Evolutionary conservation across 345 rosid species (phyloP), one percentile per base, ranked within the genome.

Genomic region (Zanthoxylum bungeanum): DNA sequence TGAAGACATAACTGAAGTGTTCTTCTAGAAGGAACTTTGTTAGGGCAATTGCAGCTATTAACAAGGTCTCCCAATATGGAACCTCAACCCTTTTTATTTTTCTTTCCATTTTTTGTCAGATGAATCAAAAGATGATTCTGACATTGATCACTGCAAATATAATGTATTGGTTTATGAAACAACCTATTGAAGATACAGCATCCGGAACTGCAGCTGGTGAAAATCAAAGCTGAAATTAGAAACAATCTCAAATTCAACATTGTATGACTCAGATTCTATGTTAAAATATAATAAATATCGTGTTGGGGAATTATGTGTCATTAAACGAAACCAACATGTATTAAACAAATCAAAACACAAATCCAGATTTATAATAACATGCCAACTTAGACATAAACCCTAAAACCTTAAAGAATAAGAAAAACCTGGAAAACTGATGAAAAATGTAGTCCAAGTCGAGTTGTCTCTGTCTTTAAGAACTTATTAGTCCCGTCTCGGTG

Each of bases 51-150:
- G 49, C 42, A 12, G 60, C n/a, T n/a, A n/a, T 51, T 17, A 34
- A 19, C 5, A 9, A 11, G 46, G 12, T 40, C 25, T 46, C 42
- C 46, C 19, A 25, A 39, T 62, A 9, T 62, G n/a, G 39, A 46
- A 37, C 27, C 34, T 33, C 16, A 19, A 34, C n/a, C n/a, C n/a
- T 47, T 27, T 37, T 31, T 2, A 21, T 17, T 27, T 24, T 7
- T 11, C 16, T 34, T 22, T 28, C 49, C 3, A 44, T 44, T 44
- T 3, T 44, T 44, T 22, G n/a, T 22, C 86, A 95, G 98, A 98
- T 92, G 79, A 95, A 95, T 69, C 99, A 95, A 79, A 95, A 95
- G 87, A 95, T 95, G 98, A 92, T 95, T 67, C 83, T 95, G 21
- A 95, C 98, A 4, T 77, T 95, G 79, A 90, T n/a, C n/a, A n/a